Evolutionary conservation across 2,329 filamentous ascomycete genomes (phyloP).

Genomic region (Aspergillus udagawae): DNA sequence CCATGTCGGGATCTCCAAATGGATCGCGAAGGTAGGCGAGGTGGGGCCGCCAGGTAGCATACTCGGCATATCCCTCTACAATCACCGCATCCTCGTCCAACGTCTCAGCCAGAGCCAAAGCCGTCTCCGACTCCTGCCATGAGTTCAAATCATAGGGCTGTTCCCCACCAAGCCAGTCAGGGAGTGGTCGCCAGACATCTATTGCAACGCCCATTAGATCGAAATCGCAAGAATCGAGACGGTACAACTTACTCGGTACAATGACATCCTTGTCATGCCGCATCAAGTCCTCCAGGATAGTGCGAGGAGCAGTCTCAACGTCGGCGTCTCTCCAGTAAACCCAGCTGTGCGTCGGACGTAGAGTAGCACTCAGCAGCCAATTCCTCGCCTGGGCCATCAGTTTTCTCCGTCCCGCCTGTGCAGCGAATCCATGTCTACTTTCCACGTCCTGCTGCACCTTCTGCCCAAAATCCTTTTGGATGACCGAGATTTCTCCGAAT

Average conservation of each 20-base stretch:
- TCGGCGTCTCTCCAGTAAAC: slow-evolving; percentile 99
- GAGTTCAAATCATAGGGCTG: slow-evolving; percentile 98
- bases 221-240: background rate
- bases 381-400: slow-evolving; percentile 97
- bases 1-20: slow-evolving; percentile 97
- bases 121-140: slow-evolving; percentile 98
- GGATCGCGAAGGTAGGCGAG: slow-evolving; percentile 94
- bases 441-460: slow-evolving; percentile 97
- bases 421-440: slow-evolving; percentile 93
- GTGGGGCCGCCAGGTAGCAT: slow-evolving; percentile 96
- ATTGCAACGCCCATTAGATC: slow-evolving; percentile 21
- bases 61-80: slow-evolving; percentile 97
- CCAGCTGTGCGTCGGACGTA: slow-evolving; percentile 95
- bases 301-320: slow-evolving; percentile 94
- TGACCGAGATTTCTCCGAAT: slow-evolving; percentile 94
- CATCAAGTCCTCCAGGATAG: slow-evolving; percentile 96
- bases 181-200: slow-evolving; percentile 98
- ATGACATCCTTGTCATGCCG: slow-evolving; percentile 98
- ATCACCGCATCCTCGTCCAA: slow-evolving; percentile 98
- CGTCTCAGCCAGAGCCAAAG: slow-evolving; percentile 85
- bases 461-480: slow-evolving; percentile 98
- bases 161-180: slow-evolving; percentile 97
- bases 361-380: slow-evolving; percentile 88
- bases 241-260: slow-evolving; percentile 77
- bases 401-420: slow-evolving; percentile 88